Conservation (phyloP, 202 grass and related monocot genomes). For the Setaria italica region DNA sequence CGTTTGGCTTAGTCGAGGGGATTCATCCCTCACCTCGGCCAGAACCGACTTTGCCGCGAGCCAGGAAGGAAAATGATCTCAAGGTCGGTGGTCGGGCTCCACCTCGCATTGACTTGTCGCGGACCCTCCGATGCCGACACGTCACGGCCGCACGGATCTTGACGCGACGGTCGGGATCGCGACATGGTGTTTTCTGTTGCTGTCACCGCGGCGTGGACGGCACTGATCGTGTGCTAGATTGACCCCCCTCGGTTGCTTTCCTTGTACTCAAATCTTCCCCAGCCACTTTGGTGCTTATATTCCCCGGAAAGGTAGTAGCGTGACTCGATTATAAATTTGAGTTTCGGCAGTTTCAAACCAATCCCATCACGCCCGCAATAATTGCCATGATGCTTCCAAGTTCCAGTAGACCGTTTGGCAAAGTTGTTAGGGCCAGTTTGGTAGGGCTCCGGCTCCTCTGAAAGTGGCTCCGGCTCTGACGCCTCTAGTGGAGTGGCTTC, state of each 20-base stretch:
- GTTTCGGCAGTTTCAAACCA: slow-evolving; percentile 42
- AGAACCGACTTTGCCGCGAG: neutral
- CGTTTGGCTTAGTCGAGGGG: slow-evolving; percentile 22
- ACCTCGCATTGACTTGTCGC: slow-evolving; percentile 22
- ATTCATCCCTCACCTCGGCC: neutral
- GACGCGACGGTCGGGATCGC: neutral
- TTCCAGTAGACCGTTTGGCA: neutral
- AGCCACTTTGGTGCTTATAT: neutral
- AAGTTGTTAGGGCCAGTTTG: neutral
- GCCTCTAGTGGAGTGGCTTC: too few relatives aligned
- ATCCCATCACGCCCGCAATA: slow-evolving; percentile 49
- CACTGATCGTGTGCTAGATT: slow-evolving; percentile 21
- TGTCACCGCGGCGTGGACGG: slow-evolving; percentile 54
- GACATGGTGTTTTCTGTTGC: slow-evolving; percentile 14
- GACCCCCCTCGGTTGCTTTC: slow-evolving; percentile 33
- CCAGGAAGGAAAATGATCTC: slow-evolving; percentile 9
- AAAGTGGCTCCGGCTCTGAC: too few relatives aligned
- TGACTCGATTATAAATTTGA: neutral
- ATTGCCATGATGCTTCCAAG: slow-evolving; percentile 17
- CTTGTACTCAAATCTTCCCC: slow-evolving; percentile 38
- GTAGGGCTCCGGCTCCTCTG: too few relatives aligned
- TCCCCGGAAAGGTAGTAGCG: neutral
- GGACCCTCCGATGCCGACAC: slow-evolving; percentile 23
- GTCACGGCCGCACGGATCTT: slow-evolving; percentile 33
- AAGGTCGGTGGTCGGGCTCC: slow-evolving; percentile 33